These are phyloP conservation scores for Aspergillus fijiensis DNA, from an alignment of 2,329 filamentous ascomycete genomes.

Conservation along the genomic window DNA sequence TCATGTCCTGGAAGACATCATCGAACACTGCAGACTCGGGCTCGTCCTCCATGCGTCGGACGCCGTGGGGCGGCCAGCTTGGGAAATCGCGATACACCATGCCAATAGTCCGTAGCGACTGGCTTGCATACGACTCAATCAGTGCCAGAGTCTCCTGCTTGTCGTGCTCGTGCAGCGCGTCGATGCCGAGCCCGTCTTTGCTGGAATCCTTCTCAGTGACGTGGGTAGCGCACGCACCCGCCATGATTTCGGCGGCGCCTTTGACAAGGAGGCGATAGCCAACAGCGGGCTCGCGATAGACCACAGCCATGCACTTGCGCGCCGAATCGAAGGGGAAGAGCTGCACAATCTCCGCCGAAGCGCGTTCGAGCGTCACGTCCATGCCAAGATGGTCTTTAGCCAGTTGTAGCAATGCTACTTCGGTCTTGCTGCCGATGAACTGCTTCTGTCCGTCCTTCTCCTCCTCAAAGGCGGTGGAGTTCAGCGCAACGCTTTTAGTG, in stretches of 20 bases:
- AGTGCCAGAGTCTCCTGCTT: constrained; percentile 30
- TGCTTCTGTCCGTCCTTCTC: constrained; percentile 65
- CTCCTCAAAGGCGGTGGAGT: constrained; percentile 73
- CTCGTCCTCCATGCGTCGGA: constrained; percentile 60
- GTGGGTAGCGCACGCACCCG: constrained; percentile 35
- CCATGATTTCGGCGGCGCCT: constrained; percentile 50
- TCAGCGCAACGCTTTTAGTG: constrained; percentile 45
- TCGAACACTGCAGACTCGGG: constrained; percentile 63
- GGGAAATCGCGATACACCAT: constrained; percentile 72
- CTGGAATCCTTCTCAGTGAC: constrained; percentile 28
- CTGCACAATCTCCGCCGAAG: constrained; percentile 61
- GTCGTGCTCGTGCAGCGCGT: constrained; percentile 17
- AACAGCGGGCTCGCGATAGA: constrained; percentile 40
- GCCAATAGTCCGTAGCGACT: constrained; percentile 73
- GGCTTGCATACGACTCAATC: constrained; percentile 45
- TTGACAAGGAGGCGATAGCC: constrained; percentile 50
- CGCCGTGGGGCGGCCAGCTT: constrained; percentile 62
- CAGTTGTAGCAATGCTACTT: constrained; percentile 70
- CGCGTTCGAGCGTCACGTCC: constrained; percentile 64
- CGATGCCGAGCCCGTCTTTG: constrained; percentile 24
- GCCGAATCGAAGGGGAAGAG: constrained; percentile 74
- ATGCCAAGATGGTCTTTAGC: constrained; percentile 67
- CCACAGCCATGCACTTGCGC: constrained; percentile 64
- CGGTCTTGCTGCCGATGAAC: constrained; percentile 76
- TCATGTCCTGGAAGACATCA: constrained; percentile 69